A percentile compares a stretch with the other conserved stretches of the same genome.
phyloP scores from a whole-genome alignment of 352 stramenopile genomes.

The Pythium diclinum region DNA sequence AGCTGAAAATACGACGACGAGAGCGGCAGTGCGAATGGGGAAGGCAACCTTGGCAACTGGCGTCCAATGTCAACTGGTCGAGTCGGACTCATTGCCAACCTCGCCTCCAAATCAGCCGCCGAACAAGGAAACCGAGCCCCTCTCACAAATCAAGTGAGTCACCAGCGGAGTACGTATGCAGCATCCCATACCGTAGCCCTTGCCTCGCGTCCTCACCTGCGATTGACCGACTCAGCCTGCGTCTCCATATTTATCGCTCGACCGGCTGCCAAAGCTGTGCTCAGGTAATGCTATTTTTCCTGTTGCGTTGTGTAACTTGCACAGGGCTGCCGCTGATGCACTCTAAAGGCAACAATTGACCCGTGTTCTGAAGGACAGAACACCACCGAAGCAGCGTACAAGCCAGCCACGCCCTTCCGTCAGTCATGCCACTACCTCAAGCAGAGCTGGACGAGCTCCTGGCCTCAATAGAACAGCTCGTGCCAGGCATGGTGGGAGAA shows the following conservation, averaged over 20 bases:
- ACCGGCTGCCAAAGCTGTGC: not conserved
- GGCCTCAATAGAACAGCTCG: constrained; percentile 14
- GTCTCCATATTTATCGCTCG: not conserved
- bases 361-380: not conserved
- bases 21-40: not conserved
- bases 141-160: not conserved
- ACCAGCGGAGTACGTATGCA: not conserved
- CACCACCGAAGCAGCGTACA: not conserved
- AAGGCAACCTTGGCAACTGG: not conserved
- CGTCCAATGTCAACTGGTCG: not conserved
- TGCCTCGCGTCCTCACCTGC: not conserved
- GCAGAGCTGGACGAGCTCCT: constrained; percentile 25
- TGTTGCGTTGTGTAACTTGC: no score
- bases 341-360: no score
- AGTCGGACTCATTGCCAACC: not conserved
- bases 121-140: not conserved
- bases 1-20: not conserved
- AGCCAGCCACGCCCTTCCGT: not conserved
- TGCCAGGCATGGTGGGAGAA: not conserved
- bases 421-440: constrained; percentile 1
- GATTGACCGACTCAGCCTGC: not conserved
- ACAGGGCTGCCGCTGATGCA: no score
- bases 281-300: no score
- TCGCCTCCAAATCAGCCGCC: not conserved
- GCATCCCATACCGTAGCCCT: not conserved